Evolutionary conservation across 139 green algal species (phyloP).

Genomic region (Chlamydomonas sp.): DNA sequence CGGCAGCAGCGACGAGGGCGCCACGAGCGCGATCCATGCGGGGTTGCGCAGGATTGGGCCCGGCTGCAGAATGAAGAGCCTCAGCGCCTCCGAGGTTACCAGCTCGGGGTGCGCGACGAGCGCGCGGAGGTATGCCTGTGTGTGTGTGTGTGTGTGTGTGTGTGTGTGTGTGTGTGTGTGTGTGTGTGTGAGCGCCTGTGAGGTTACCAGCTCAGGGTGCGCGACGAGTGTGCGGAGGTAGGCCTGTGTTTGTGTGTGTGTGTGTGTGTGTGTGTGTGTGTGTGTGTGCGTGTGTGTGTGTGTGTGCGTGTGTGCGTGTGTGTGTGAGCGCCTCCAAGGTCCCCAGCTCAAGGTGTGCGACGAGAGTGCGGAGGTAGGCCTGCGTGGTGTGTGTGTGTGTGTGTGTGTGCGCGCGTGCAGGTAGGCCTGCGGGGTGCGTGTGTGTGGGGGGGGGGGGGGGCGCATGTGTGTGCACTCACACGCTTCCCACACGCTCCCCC

Average conservation of each 20-base stretch:
- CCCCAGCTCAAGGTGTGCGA: conserved; percentile 35
- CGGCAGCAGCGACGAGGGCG: too few species aligned
- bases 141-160: background rate
- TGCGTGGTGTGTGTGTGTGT: too few species aligned
- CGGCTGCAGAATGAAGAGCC: conserved; percentile 41
- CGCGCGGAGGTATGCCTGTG: conserved; percentile 40
- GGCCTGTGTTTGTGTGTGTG: conserved; percentile 20
- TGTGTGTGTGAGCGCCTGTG: conserved; percentile 27
- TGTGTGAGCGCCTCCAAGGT: conserved; percentile 28
- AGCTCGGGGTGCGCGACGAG: conserved; percentile 40
- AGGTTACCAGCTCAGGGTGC: conserved; percentile 38
- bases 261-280: background rate
- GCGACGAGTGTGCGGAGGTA: conserved; percentile 36
- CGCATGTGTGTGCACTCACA: too few species aligned
- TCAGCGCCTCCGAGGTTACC: conserved; percentile 30
- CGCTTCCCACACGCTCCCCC: too few species aligned
- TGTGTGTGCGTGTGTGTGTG: background rate
- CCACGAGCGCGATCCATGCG: conserved; percentile 29
- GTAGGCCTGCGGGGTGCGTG: too few species aligned
- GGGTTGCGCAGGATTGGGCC: conserved; percentile 32
- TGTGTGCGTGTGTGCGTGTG: too few species aligned
- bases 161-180: background rate
- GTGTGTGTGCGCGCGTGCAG: background rate
- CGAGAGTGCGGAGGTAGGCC: conserved; percentile 40
- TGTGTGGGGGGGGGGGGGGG: too few species aligned